phyloP scores from a whole-genome alignment of 2,329 filamentous ascomycete genomes.

The Botrytis cinerea region DNA sequence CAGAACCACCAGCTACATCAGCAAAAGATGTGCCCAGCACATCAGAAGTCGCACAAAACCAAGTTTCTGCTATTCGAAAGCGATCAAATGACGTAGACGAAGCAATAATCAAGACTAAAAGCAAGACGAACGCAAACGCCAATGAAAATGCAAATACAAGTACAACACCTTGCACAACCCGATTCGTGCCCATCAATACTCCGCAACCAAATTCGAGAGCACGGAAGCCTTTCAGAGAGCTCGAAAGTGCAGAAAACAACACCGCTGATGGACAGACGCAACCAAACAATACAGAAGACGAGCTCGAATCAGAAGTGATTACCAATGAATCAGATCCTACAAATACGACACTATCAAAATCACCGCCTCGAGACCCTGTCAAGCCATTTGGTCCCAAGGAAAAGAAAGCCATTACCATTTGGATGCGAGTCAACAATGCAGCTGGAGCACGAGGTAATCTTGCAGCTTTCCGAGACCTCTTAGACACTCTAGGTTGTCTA shows the following conservation, averaged over 20 bases:
- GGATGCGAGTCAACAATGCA: conserved; percentile 2
- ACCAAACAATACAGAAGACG: not conserved
- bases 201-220: not conserved
- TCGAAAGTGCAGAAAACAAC: not conserved
- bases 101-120: not conserved
- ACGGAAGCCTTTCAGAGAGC: not conserved
- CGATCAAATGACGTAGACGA: not conserved
- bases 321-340: not conserved
- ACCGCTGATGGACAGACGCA: not conserved
- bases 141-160: not conserved
- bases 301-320: not conserved
- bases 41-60: not conserved
- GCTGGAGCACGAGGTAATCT: not conserved
- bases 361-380: not conserved
- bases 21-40: not conserved
- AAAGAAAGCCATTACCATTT: not conserved
- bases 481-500: not conserved
- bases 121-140: not conserved
- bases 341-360: not conserved
- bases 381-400: not conserved
- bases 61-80: not conserved
- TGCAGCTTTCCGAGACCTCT: not conserved
- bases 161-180: not conserved
- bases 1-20: not conserved
- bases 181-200: not conserved